phyloP scores from a whole-genome alignment of 2,329 filamentous ascomycete genomes.

The Fusarium tanahbumbuense region DNA sequence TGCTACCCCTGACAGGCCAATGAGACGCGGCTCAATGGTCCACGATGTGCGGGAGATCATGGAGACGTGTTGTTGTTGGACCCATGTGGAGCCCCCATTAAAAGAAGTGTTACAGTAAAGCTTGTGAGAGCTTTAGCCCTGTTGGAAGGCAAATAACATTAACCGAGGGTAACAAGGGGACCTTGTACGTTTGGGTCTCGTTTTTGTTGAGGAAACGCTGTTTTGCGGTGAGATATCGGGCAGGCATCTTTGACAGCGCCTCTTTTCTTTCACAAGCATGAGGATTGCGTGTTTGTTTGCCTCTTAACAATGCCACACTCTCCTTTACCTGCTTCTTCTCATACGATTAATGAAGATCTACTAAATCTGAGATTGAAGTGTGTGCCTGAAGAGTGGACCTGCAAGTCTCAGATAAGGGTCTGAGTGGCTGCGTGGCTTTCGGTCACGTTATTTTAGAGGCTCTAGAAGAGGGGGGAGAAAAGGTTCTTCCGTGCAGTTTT shows the following conservation, averaged over 20 bases:
- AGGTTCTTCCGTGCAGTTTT: neutral
- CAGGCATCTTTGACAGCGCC: neutral
- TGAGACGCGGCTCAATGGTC: conserved; percentile 21
- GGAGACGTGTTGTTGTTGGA: conserved; percentile 32
- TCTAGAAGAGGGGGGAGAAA: neutral
- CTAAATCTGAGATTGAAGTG: neutral
- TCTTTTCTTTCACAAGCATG: neutral
- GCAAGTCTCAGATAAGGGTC: conserved; percentile 15
- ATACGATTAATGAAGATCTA: neutral
- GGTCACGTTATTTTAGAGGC: conserved; percentile 34
- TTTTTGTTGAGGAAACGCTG: conserved; percentile 20
- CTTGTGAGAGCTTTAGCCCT: conserved; percentile 13
- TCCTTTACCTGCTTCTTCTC: neutral
- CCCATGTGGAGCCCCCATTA: conserved; percentile 12
- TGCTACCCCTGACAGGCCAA: conserved; percentile 26
- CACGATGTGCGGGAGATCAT: conserved; percentile 44
- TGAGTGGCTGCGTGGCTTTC: conserved; percentile 12
- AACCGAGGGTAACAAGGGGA: conserved; percentile 22
- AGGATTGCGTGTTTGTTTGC: neutral
- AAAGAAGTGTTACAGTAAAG: conserved; percentile 2
- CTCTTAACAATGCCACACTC: neutral
- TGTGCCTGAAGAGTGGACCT: conserved; percentile 34
- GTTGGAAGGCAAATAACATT: conserved; percentile 17
- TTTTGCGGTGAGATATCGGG: conserved; percentile 20
- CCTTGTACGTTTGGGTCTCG: conserved; percentile 12